A percentile compares a stretch with the other conserved stretches of the same genome.
Conservation (phyloP, 129 eudicot species). For the Dittrichia graveolens region DNA sequence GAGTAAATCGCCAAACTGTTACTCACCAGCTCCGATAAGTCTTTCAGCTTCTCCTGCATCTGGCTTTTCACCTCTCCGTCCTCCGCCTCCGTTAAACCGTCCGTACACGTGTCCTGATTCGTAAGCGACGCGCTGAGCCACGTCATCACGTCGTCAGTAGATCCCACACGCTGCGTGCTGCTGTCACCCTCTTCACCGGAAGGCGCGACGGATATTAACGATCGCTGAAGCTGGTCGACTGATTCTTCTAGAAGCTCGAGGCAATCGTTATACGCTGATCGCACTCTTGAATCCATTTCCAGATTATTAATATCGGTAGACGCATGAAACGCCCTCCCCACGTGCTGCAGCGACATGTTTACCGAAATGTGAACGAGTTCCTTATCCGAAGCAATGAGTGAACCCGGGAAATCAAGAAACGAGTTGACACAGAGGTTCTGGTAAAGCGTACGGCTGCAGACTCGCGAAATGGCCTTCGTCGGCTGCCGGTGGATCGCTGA, state of each 20-base stretch:
- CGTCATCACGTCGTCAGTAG: conserved; percentile 70
- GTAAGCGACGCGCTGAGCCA: conserved; percentile 97
- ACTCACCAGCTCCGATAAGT: conserved; percentile 71
- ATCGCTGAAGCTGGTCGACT: conserved; percentile 60
- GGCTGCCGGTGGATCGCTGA: conserved; percentile 36
- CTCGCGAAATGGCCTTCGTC: conserved; percentile 60
- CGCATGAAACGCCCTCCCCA: conserved; percentile 52
- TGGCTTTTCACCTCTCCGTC: conserved; percentile 50
- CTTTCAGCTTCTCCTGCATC: conserved; percentile 50
- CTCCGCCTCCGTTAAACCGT: conserved; percentile 50
- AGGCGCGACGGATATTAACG: conserved; percentile 52
- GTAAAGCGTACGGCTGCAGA: conserved; percentile 72
- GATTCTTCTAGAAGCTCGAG: conserved; percentile 81
- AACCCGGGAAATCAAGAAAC: conserved; percentile 77
- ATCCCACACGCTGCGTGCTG: conserved; percentile 26
- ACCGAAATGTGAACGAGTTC: conserved; percentile 91
- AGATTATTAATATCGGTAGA: conserved; percentile 55
- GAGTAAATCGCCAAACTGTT: conserved; percentile 68
- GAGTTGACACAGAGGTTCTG: conserved; percentile 63
- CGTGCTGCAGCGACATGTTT: conserved; percentile 61
- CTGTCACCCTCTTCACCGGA: neutral
- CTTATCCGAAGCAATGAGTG: conserved; percentile 55
- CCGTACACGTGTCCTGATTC: conserved; percentile 85
- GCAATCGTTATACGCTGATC: conserved; percentile 86
- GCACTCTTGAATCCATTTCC: conserved; percentile 50